phyloP scores from a whole-genome alignment of 2,329 filamentous ascomycete species.

The Aspergillus fructus region DNA sequence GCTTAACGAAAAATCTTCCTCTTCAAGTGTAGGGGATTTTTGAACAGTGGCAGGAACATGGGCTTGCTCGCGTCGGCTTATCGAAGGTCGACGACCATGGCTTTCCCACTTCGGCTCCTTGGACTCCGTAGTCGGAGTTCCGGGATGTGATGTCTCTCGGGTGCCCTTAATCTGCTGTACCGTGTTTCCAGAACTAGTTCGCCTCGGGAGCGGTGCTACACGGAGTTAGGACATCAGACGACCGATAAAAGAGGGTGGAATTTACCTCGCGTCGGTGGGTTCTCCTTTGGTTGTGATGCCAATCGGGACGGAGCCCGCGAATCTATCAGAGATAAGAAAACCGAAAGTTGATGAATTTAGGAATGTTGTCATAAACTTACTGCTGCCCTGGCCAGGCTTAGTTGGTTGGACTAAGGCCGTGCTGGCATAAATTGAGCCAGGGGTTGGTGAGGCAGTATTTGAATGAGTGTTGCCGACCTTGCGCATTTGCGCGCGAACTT shows the following conservation, averaged over 20 bases:
- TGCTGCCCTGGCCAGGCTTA: conserved; percentile 11
- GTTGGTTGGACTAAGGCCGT: conserved; percentile 36
- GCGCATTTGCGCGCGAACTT: conserved; percentile 86
- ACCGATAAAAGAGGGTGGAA: neutral
- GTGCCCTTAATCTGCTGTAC: conserved; percentile 27
- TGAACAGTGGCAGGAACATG: conserved; percentile 21
- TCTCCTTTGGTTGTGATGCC: conserved; percentile 37
- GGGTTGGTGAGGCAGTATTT: conserved; percentile 42
- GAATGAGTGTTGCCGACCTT: conserved; percentile 53
- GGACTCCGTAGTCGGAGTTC: conserved; percentile 23
- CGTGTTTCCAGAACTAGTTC: conserved; percentile 33
- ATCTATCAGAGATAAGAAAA: conserved; percentile 15
- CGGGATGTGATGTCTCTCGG: conserved; percentile 26
- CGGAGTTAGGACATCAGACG: neutral
- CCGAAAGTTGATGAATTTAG: neutral
- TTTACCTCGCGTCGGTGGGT: conserved; percentile 27
- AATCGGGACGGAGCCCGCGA: conserved; percentile 41
- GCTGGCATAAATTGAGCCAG: conserved; percentile 45
- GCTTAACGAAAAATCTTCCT: conserved; percentile 35
- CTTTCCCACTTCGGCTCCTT: conserved; percentile 26
- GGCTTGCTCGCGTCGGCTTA: conserved; percentile 25
- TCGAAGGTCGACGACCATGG: conserved; percentile 23
- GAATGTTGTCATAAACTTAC: neutral
- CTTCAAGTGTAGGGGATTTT: conserved; percentile 33
- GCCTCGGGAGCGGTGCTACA: conserved; percentile 21